These are phyloP conservation scores for Mitragyna speciosa DNA, from an alignment of 257 asterid species.

Conservation along the genomic window DNA sequence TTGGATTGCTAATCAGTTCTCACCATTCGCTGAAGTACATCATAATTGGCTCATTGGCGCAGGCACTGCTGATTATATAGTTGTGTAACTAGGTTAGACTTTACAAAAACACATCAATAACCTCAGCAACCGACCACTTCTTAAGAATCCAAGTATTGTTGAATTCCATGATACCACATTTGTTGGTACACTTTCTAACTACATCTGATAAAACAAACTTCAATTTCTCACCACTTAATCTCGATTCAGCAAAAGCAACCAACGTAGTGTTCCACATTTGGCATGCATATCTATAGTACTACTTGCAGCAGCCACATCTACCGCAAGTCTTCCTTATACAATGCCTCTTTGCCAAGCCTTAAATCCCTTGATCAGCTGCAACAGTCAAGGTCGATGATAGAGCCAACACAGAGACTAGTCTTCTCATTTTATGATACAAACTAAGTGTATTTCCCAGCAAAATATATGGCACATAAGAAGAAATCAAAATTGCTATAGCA, in stretches of 20 bases:
- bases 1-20: slow-evolving; percentile 27
- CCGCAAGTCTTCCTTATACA: slow-evolving; percentile 23
- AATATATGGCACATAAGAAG: slow-evolving; percentile 26
- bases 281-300: slow-evolving; percentile 33
- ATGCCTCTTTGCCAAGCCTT: slow-evolving; percentile 32
- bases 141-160: slow-evolving; percentile 31
- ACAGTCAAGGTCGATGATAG: slow-evolving; percentile 26
- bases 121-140: slow-evolving; percentile 31
- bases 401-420: slow-evolving; percentile 26
- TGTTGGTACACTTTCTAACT: slow-evolving; percentile 25
- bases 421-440: slow-evolving; percentile 30
- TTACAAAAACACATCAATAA: slow-evolving; percentile 23
- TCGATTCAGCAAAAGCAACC: slow-evolving; percentile 31
- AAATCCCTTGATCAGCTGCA: slow-evolving; percentile 28
- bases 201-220: slow-evolving; percentile 35
- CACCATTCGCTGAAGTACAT: slow-evolving; percentile 26
- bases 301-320: slow-evolving; percentile 24
- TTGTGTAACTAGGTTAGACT: slow-evolving; percentile 30
- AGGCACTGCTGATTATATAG: slow-evolving; percentile 31
- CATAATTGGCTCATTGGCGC: slow-evolving; percentile 22
- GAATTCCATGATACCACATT: slow-evolving; percentile 34
- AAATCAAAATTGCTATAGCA: slow-evolving; percentile 24
- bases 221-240: slow-evolving; percentile 31
- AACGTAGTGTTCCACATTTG: slow-evolving; percentile 36
- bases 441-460: slow-evolving; percentile 15